Evolutionary conservation across 2,329 filamentous ascomycete species (phyloP).

Genomic region (Pseudogymnoascus sp.): DNA sequence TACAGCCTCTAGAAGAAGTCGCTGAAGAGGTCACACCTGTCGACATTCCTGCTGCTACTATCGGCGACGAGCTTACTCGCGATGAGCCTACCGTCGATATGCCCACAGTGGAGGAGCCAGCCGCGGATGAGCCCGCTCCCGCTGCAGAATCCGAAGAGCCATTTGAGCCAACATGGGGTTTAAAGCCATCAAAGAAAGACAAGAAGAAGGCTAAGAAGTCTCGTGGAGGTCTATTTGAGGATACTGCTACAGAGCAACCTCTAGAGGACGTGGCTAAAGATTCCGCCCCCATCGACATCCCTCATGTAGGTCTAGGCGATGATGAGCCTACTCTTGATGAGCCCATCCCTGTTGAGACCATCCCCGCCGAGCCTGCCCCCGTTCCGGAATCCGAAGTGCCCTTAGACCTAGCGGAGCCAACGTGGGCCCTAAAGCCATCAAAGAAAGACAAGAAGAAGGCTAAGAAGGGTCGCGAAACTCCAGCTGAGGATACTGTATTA

Average conservation of each 20-base stretch:
- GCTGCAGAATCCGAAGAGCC: neutral
- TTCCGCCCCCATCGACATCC: neutral
- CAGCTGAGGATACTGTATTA: neutral
- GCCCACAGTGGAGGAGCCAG: neutral
- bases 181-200: slow-evolving; percentile 30
- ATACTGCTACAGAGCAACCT: neutral
- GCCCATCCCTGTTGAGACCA: neutral
- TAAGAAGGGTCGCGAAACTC: neutral
- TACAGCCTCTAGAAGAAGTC: neutral
- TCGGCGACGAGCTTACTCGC: neutral
- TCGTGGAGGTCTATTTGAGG: neutral
- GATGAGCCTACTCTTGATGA: neutral
- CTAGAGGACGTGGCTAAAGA: neutral
- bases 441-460: slow-evolving; percentile 10
- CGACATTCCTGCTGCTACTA: neutral
- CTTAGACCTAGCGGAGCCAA: slow-evolving; percentile 17
- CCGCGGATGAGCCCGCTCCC: neutral
- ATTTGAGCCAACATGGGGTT: neutral
- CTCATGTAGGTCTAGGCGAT: neutral
- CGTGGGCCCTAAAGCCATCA: neutral
- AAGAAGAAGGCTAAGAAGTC: slow-evolving; percentile 31
- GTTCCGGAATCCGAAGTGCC: slow-evolving; percentile 15
- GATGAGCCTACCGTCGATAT: neutral
- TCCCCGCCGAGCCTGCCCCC: neutral
- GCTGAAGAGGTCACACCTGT: neutral